Conservation (phyloP, 768 basidiomycete genomes). For the Xerocomellus chrysenteron region DNA sequence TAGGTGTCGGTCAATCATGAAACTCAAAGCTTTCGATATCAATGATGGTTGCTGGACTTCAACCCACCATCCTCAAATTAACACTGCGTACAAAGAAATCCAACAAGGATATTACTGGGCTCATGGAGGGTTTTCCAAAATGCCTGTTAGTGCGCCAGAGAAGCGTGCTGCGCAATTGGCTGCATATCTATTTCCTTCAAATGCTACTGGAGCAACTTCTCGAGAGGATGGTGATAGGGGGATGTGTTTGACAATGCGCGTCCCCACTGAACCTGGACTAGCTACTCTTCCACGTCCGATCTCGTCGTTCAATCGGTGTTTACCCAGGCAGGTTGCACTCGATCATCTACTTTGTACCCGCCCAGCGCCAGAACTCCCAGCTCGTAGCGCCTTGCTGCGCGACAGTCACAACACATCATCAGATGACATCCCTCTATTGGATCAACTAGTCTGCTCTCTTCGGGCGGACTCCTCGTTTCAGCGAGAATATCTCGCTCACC, state of each 20-base stretch:
- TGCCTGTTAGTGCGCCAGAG: too few species aligned
- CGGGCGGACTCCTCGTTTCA: neutral
- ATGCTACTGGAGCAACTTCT: neutral
- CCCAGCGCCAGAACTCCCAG: neutral
- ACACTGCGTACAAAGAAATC: neutral
- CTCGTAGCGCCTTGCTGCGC: neutral
- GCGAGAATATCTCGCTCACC: neutral
- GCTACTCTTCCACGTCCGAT: too few species aligned
- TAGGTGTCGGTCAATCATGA: conserved; percentile 38
- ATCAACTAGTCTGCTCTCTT: neutral
- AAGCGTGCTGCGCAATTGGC: neutral
- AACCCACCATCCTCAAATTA: neutral
- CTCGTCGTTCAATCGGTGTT: neutral
- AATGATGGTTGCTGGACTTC: neutral
- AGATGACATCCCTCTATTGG: neutral
- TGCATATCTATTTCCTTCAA: neutral
- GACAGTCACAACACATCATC: neutral
- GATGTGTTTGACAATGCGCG: too few species aligned
- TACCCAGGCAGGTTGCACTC: neutral
- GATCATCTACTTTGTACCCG: neutral
- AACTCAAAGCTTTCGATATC: conserved; percentile 9
- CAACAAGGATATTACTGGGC: neutral
- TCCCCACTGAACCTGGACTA: neutral
- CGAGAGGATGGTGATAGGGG: neutral
- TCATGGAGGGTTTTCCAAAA: too few species aligned